A percentile compares a stretch with the other conserved stretches of the same genome.
These are phyloP conservation scores for Vachellia pachyceras DNA, from an alignment of 306 rosid genomes.

Conservation along the genomic window DNA sequence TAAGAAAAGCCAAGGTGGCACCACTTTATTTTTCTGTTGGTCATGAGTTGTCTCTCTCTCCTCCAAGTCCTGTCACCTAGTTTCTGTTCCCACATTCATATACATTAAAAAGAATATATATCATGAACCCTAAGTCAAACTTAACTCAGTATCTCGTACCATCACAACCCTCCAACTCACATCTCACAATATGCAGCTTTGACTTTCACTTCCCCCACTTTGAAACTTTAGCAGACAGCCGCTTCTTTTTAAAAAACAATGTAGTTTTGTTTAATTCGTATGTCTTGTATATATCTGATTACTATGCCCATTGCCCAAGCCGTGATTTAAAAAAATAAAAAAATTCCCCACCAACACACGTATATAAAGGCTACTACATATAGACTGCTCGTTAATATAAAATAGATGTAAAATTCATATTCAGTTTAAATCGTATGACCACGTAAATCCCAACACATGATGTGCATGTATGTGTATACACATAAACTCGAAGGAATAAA, in stretches of 20 bases:
- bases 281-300: constrained; percentile 53
- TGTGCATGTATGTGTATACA: constrained; percentile 30
- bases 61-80: constrained; percentile 45
- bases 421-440: not conserved
- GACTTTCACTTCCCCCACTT: constrained; percentile 61
- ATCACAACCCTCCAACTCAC: constrained; percentile 63
- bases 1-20: constrained; percentile 48
- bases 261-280: not conserved
- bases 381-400: too few species aligned
- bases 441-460: not conserved
- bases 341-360: too few species aligned
- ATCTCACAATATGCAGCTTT: constrained; percentile 61
- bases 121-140: constrained; percentile 45
- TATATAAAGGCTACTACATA: too few species aligned
- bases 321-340: constrained; percentile 34
- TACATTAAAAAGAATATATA: constrained; percentile 54
- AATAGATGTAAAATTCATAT: not conserved
- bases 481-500: constrained; percentile 55
- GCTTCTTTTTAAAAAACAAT: not conserved
- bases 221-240: constrained; percentile 52
- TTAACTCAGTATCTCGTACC: constrained; percentile 46
- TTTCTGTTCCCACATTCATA: constrained; percentile 48
- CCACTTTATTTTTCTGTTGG: constrained; percentile 40
- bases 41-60: constrained; percentile 52
- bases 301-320: constrained; percentile 44